Base-by-base conservation (phyloP, 2,329 filamentous ascomycete genomes). In the Stagonosporopsis tanaceti region DNA sequence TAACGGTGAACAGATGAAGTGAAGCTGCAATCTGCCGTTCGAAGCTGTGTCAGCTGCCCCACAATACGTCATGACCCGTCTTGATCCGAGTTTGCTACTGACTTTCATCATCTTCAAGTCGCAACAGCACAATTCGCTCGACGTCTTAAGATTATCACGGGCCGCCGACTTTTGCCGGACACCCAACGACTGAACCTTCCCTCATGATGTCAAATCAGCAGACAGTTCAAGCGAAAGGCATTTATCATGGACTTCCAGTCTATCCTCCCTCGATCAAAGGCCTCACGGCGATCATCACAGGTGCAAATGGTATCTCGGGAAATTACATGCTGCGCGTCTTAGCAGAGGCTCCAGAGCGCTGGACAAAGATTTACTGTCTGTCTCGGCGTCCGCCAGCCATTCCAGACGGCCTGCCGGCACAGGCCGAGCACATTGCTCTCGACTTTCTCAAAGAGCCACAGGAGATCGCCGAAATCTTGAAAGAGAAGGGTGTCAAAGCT, bases 281-380 rank as follows among this genome's bases (percentile, higher is more conserved):
- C 20, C 74, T 84, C 24, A 83, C 80, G 0, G 83, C 82, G 3
- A 80, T 85, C 41, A 77, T 85, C 35, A 83, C 81, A 0, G 83
- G 83, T 6, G 80, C 82, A 50, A 85, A 84, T 75, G 84, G 82
- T 8, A 82, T 85, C 27, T 83, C 81, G 0, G 83, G 83, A 2
- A 77, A 80, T 58, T 77, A 83, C 64, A 83, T 82, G 70, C 70
- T 85, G 47, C 79, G 79, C 11, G 82, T 80, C 0, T 74, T 85
- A 2, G 72, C 76, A 15, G 75, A 82, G 34, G 72, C 75, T 20
- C 80, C 82, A 0, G 58, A 79, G 42, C 76, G 82, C 50, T 85
- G 83, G 83, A 76, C 67, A 11, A 84, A 84, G 59, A 80, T 85
- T 44, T 84, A 82, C 66, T 79, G 79, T 37, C 66, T 84, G 2